Base-by-base conservation (phyloP, 345 rosid species). In the Lepidium africanum region DNA sequence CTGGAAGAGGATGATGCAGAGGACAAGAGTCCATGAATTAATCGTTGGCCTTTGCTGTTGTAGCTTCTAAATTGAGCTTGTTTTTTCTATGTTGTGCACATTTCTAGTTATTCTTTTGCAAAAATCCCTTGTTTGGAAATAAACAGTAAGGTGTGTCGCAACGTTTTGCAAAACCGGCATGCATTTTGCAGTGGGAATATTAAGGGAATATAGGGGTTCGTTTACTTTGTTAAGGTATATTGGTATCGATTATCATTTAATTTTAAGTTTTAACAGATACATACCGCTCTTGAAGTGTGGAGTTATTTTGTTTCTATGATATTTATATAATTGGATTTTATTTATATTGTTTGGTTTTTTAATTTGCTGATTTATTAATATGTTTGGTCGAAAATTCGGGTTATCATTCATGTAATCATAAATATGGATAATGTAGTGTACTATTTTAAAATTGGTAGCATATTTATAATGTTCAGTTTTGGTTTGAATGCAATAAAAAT, bases 101-200 rank as follows among this genome's bases (percentile, higher is more conserved):
- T 32, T 40, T 23, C 36, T 50, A 13, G 60, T 30, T 42, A n/a
- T 17, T 59, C 19, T 7, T 6, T 52, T 9, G 3, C 19, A 19
- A 25, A 38, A n/a, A 32, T 4, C 60, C 14, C 11, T 11, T 7
- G 42, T 30, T 40, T 64, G 36, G 50, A 6, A 2, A 6, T 51
- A 67, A 67, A 67, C 69, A 4, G 41, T 30, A 67, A 53, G 17
- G 43, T 45, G 73, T 67, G 63, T 74, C 14, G 62, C 16, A 25
- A 38, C 42, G 13, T 61, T 45, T 52, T 46, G 4, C 14, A 0
- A 14, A 67, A 53, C 63, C 58, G 50, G 38, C 73, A 67, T 30
- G 56, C 67, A 36, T 74, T 51, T 67, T 35, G 10, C 57, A 19
- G 33, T 13, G 0, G 15, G 48, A 9, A n/a, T 37, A 15, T 40